phyloP scores from a whole-genome alignment of 2,329 filamentous ascomycete species.

The Pestalotiopsis sp. region DNA sequence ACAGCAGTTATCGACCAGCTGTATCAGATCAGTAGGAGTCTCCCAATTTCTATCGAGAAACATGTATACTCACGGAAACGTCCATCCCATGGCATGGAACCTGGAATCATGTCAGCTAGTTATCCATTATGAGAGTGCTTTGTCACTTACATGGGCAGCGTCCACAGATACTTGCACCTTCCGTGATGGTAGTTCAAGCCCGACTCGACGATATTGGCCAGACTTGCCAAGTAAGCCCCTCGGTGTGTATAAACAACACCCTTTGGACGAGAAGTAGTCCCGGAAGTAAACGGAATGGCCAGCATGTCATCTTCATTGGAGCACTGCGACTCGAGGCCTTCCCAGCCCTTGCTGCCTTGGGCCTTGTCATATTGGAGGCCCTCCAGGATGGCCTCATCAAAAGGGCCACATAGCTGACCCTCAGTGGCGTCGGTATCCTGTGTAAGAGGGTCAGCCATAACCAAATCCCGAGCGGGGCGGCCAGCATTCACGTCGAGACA shows the following conservation, averaged over 20 bases:
- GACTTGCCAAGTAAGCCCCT: slow-evolving; percentile 79
- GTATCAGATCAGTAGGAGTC: not conserved
- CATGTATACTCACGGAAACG: slow-evolving; percentile 61
- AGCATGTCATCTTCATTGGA: slow-evolving; percentile 79
- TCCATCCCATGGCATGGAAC: slow-evolving; percentile 77
- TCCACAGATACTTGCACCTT: slow-evolving; percentile 86
- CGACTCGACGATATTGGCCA: slow-evolving; percentile 88
- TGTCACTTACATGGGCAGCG: slow-evolving; percentile 77
- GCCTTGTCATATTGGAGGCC: slow-evolving; percentile 73
- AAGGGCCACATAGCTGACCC: slow-evolving; percentile 76
- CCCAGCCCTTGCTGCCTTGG: slow-evolving; percentile 75
- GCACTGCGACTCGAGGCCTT: slow-evolving; percentile 70
- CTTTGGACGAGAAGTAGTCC: slow-evolving; percentile 89
- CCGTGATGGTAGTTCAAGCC: slow-evolving; percentile 73
- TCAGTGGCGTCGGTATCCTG: slow-evolving; percentile 79
- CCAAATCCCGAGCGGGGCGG: not conserved
- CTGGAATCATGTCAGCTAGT: slow-evolving; percentile 30
- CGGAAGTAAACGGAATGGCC: slow-evolving; percentile 90
- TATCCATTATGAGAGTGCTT: not conserved
- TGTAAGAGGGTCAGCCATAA: not conserved
- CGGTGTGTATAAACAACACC: slow-evolving; percentile 92
- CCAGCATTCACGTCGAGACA: no score
- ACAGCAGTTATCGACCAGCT: slow-evolving; percentile 88
- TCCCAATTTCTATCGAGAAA: not conserved
- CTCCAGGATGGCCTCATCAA: slow-evolving; percentile 81